Base-by-base conservation (phyloP, 495 filamentous ascomycete species). In the Penicillium longicatenatum region DNA sequence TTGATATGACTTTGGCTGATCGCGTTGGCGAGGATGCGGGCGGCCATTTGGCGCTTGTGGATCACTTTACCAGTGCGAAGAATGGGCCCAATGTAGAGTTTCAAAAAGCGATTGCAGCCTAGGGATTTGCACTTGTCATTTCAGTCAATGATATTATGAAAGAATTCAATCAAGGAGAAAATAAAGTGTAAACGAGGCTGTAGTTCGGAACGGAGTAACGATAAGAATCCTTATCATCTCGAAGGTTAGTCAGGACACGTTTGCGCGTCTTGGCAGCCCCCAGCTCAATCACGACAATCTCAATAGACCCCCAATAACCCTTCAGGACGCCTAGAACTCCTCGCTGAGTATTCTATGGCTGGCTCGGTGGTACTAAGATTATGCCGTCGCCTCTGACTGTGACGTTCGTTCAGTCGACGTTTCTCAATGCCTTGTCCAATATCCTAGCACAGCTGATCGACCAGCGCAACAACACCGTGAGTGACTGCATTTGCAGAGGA, bases 391-490 rank as follows among this genome's bases (percentile, higher is more conserved):
- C 88, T 0, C 76, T 93, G 43, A 75, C 86, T 21, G 77, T 65
- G 26, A 86, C 87, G 12, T 87, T 91, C 6, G 68, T 92, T 21
- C 89, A 93, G 69, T 81, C 89, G 14, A 83, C 84, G 16, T 55
- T 90, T 48, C 80, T 98, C 6, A 87, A 83, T 43, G 83, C 83
- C 57, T 76, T 89, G 5, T 93, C 92, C 57, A 96, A 95, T 62
- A 58, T 97, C 58, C 69, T 96, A 24, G 94, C 92, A 3, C 93
- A 97, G 68, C 70, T 77, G 41, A 84, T 97, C 56, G 82, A 86
- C 39, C 82, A 89, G 31, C 89, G 89, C 65, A 82, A 83, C 55
- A 70, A 75, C 50, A 69, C 83, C 57, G 91, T 91, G 82, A 37
- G 77, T 72, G n/a, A 50, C 44, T 19, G 12, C 44, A 16, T 19